These are phyloP conservation scores for Hypoxylon sp. DNA, from an alignment of 2,329 filamentous ascomycete genomes.

Conservation along the genomic window DNA sequence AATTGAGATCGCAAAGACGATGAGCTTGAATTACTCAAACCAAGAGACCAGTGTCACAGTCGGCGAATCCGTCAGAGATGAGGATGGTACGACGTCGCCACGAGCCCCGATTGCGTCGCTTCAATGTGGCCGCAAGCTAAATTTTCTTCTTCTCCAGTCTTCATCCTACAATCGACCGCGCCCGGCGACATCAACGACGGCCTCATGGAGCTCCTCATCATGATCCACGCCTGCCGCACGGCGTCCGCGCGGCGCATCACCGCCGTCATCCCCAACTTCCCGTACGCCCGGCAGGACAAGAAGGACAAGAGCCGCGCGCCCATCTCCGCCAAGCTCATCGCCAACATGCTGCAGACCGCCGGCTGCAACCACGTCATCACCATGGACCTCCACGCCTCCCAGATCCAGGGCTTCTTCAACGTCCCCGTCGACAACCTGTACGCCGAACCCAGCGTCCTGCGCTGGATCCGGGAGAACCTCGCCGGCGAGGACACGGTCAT, in stretches of 20 bases:
- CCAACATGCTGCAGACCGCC: conserved; percentile 96
- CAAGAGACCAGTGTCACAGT: conserved; percentile 92
- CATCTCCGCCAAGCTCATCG: conserved; percentile 94
- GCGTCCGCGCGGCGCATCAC: conserved; percentile 87
- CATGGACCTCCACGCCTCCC: conserved; percentile 94
- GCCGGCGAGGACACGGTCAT: conserved; percentile 88
- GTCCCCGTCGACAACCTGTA: conserved; percentile 83
- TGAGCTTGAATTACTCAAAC: conserved; percentile 87
- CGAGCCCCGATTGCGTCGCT: conserved; percentile 48
- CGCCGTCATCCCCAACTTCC: conserved; percentile 95
- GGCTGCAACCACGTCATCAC: conserved; percentile 95
- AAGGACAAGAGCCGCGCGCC: conserved; percentile 95
- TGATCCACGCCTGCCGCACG: conserved; percentile 90
- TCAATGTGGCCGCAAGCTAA: conserved; percentile 63
- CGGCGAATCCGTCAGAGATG: conserved; percentile 94
- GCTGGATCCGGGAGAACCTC: conserved; percentile 91
- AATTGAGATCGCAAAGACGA: conserved; percentile 81
- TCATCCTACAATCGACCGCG: conserved; percentile 94
- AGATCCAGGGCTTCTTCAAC: conserved; percentile 98
- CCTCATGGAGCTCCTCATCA: conserved; percentile 97
- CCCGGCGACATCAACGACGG: conserved; percentile 98
- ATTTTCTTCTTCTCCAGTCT: conserved; percentile 66
- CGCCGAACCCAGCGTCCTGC: conserved; percentile 89
- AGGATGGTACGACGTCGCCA: conserved; percentile 78
- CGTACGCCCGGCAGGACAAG: conserved; percentile 96